These are phyloP conservation scores for Vinca minor DNA, from an alignment of 257 asterid genomes.

Conservation along the genomic window DNA sequence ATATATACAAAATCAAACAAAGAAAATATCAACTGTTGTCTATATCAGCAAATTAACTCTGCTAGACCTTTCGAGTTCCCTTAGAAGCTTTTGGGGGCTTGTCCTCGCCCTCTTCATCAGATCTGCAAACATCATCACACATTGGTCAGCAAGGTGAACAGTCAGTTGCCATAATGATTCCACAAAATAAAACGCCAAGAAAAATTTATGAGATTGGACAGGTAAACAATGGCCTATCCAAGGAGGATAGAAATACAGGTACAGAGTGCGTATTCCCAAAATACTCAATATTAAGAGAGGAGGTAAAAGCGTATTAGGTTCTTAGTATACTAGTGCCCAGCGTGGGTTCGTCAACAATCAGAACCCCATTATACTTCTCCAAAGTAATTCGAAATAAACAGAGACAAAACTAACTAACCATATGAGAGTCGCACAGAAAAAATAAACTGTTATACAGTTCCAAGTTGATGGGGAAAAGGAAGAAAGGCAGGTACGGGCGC, in stretches of 20 bases:
- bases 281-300: background rate
- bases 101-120: conserved; percentile 28
- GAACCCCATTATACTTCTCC: background rate
- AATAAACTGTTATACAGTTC: background rate
- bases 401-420: background rate
- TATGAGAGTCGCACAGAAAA: background rate
- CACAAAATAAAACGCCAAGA: background rate
- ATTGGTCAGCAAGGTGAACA: background rate
- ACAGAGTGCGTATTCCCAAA: background rate
- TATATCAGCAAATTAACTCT: conserved; percentile 5
- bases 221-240: background rate
- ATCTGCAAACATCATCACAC: conserved; percentile 30
- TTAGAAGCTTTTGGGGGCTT: conserved; percentile 28
- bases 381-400: background rate
- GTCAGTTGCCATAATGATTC: background rate
- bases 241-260: background rate
- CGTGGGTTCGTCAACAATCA: background rate
- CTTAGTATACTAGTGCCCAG: background rate
- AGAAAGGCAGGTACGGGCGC: too few relatives aligned
- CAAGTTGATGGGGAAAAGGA: background rate
- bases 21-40: background rate
- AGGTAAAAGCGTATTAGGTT: background rate
- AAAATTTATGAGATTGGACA: conserved; percentile 3
- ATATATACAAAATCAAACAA: background rate
- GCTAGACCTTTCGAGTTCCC: conserved; percentile 45